phyloP scores from a whole-genome alignment of 305 asterid genomes.

The Fraxinus xanthoxyloides region DNA sequence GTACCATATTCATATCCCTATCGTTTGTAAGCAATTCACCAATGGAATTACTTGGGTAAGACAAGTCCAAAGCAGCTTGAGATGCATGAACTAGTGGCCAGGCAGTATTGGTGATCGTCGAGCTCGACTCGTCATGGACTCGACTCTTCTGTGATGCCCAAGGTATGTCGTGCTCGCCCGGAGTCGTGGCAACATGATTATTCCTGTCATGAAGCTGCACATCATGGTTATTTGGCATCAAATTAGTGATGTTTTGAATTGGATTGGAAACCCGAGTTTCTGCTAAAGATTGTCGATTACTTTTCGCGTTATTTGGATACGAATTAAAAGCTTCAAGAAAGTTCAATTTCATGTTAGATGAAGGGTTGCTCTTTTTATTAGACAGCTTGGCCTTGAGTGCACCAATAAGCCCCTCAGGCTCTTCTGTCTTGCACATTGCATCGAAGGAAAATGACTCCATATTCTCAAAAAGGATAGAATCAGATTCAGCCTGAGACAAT shows the following conservation, averaged over 20 bases:
- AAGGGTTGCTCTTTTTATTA: background rate
- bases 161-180: background rate
- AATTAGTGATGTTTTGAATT: background rate
- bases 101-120: background rate
- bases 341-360: background rate
- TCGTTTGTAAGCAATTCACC: background rate
- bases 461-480: constrained; percentile 18
- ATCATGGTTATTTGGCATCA: background rate
- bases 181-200: background rate
- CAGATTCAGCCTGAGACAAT: constrained; percentile 7
- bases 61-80: background rate
- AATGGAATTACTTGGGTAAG: background rate
- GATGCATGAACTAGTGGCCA: background rate
- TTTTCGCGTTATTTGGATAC: background rate
- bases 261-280: background rate
- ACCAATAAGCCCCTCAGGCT: constrained; percentile 20
- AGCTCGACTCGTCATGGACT: background rate
- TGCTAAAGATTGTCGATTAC: background rate
- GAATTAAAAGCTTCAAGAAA: background rate
- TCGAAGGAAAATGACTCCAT: constrained; percentile 21
- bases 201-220: background rate
- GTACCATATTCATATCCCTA: background rate
- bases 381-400: constrained; percentile 24
- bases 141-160: background rate
- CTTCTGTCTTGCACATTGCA: constrained; percentile 17